These are phyloP conservation scores for Xylariaceae sp. DNA, from an alignment of 2,329 filamentous ascomycete species.

Conservation along the genomic window DNA sequence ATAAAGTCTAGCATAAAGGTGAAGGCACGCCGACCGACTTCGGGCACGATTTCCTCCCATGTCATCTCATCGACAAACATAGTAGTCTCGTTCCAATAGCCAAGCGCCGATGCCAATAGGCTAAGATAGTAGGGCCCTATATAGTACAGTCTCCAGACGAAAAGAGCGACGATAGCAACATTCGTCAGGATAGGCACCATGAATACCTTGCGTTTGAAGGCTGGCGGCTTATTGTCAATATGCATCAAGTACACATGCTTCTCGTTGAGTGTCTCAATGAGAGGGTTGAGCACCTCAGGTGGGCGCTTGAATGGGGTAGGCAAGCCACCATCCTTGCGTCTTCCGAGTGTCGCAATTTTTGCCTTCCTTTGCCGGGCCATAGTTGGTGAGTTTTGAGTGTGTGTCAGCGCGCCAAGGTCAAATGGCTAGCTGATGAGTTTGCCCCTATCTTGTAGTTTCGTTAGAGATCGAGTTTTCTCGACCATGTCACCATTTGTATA, in stretches of 20 bases:
- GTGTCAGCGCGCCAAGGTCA: no score
- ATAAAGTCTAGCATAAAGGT: slow-evolving; percentile 71
- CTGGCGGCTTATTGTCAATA: slow-evolving; percentile 63
- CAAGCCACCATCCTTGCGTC: slow-evolving; percentile 32
- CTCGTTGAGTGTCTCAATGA: slow-evolving; percentile 61
- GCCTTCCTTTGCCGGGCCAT: slow-evolving; percentile 28
- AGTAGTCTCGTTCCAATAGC: slow-evolving; percentile 60
- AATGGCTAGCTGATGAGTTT: no score
- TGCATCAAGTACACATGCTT: slow-evolving; percentile 78
- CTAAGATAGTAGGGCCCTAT: slow-evolving; percentile 68
- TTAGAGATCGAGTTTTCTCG: no score
- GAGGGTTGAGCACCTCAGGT: slow-evolving; percentile 56
- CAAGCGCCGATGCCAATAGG: slow-evolving; percentile 59
- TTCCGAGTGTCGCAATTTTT: slow-evolving; percentile 22
- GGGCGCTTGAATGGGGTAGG: slow-evolving; percentile 65
- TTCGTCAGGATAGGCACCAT: slow-evolving; percentile 74
- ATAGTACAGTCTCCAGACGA: slow-evolving; percentile 63
- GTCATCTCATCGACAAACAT: slow-evolving; percentile 54
- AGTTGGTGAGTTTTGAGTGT: background rate
- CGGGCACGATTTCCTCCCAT: slow-evolving; percentile 50
- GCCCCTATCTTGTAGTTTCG: no score
- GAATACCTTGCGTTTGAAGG: slow-evolving; percentile 80
- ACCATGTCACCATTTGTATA: no score
- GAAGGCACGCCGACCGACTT: slow-evolving; percentile 54
- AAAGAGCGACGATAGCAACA: slow-evolving; percentile 55